phyloP scores from a whole-genome alignment of 768 basidiomycete species.

The Hirschioporus abietinus region DNA sequence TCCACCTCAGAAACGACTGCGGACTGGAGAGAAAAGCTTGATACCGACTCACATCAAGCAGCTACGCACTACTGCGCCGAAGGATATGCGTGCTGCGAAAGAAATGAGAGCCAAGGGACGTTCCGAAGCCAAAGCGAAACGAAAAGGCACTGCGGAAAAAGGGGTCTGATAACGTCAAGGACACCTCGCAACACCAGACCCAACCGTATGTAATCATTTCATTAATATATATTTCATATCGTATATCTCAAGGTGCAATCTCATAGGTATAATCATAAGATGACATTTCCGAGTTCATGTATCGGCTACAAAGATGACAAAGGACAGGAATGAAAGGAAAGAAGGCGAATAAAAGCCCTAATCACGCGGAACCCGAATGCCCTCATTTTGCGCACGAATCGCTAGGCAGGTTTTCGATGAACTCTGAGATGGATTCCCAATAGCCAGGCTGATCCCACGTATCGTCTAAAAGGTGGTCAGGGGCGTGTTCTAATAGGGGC shows the following conservation, averaged over 20 bases:
- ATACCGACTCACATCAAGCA: constrained; percentile 81
- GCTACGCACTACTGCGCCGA: constrained; percentile 69
- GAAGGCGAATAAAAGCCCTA: neutral
- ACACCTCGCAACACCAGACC: neutral
- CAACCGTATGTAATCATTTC: too few relatives aligned
- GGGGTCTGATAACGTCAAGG: neutral
- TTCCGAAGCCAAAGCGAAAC: constrained; percentile 38
- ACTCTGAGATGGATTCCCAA: constrained; percentile 46
- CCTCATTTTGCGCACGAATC: neutral
- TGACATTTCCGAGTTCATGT: too few relatives aligned
- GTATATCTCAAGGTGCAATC: too few relatives aligned
- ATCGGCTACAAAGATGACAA: neutral
- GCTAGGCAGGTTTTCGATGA: constrained; percentile 24
- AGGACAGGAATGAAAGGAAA: neutral
- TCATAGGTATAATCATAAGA: too few relatives aligned
- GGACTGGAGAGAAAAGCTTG: constrained; percentile 18
- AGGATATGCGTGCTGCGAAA: constrained; percentile 71
- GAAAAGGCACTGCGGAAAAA: constrained; percentile 6
- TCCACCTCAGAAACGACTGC: neutral
- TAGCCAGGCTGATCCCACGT: constrained; percentile 54
- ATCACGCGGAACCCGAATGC: neutral
- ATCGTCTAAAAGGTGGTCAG: constrained; percentile 34
- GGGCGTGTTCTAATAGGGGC: neutral
- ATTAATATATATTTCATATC: too few relatives aligned
- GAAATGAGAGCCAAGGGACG: constrained; percentile 47